phyloP scores from a whole-genome alignment of 306 rosid species.

The Vigna unguiculata region DNA sequence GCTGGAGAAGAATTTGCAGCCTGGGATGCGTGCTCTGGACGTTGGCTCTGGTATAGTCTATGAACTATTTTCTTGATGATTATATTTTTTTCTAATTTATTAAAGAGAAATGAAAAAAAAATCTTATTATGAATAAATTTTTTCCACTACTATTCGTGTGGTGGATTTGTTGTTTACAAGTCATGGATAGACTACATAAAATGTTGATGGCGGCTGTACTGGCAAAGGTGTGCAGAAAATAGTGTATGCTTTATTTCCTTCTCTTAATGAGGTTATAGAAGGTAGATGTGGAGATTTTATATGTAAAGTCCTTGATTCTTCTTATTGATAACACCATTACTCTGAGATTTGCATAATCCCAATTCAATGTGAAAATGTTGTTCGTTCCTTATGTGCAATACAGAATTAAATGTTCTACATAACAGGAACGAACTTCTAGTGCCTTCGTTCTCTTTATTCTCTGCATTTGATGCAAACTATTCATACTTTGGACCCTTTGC shows the following conservation, averaged over 20 bases:
- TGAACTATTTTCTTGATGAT: neutral
- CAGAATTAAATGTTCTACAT: conserved; percentile 3
- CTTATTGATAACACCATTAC: neutral
- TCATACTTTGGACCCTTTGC: conserved; percentile 27
- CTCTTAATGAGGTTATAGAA: neutral
- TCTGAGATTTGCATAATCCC: conserved; percentile 9
- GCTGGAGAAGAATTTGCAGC: conserved; percentile 82
- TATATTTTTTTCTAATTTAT: neutral
- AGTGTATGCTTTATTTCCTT: conserved; percentile 5
- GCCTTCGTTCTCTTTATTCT: neutral
- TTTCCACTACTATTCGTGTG: neutral
- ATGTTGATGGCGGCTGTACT: conserved; percentile 17
- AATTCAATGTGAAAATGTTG: neutral
- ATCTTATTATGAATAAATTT: neutral
- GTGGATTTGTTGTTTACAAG: conserved; percentile 12
- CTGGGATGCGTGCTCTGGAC: conserved; percentile 90
- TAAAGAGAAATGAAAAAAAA: neutral
- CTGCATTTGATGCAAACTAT: conserved; percentile 19
- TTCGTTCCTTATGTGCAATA: neutral
- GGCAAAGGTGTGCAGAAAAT: conserved; percentile 18
- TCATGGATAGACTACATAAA: conserved; percentile 1
- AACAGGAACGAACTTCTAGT: neutral
- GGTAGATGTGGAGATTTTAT: conserved; percentile 13
- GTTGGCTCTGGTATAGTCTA: conserved; percentile 82
- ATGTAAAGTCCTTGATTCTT: conserved; percentile 6